A percentile compares a stretch with the other conserved stretches of the same genome.
These are phyloP conservation scores for Boletus austroedulis DNA, from an alignment of 1,284 basidiomycete genomes.

Conservation along the genomic window DNA sequence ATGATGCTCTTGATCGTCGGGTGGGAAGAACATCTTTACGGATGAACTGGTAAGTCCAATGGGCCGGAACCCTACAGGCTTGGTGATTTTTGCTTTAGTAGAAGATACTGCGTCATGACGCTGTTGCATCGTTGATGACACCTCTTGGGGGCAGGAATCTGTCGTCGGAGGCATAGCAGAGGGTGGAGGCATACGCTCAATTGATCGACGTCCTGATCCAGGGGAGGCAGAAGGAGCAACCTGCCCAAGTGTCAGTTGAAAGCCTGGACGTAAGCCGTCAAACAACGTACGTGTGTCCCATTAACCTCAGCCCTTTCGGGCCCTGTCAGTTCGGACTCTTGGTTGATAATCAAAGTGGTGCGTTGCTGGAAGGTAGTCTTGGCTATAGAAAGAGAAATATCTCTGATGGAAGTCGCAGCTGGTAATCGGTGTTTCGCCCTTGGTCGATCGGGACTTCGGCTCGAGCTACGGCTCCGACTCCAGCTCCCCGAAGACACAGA, in stretches of 20 bases:
- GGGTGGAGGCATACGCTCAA: slow-evolving; percentile 35
- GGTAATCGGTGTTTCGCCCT: slow-evolving; percentile 65
- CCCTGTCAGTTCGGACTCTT: slow-evolving; percentile 26
- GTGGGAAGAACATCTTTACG: slow-evolving; percentile 70
- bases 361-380: slow-evolving; percentile 33
- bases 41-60: slow-evolving; percentile 56
- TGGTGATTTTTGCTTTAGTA: slow-evolving; percentile 30
- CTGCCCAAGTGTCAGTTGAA: slow-evolving; percentile 21
- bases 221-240: slow-evolving; percentile 21
- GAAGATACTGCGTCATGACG: slow-evolving; percentile 23
- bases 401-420: slow-evolving; percentile 43
- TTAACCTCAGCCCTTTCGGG: slow-evolving; percentile 35
- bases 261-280: background rate
- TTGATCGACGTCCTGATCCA: slow-evolving; percentile 20
- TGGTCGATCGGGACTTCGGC: slow-evolving; percentile 49
- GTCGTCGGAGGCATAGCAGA: slow-evolving; percentile 24
- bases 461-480: slow-evolving; percentile 51
- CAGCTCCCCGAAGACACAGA: slow-evolving; percentile 48
- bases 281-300: slow-evolving; percentile 37
- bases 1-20: slow-evolving; percentile 49
- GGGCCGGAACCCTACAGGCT: slow-evolving; percentile 59
- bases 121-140: slow-evolving; percentile 11
- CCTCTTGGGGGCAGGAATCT: slow-evolving; percentile 18
- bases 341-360: slow-evolving; percentile 17
- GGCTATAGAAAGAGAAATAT: slow-evolving; percentile 38